These are phyloP conservation scores for Oryza brachyantha DNA, from an alignment of 176 grass and related monocot genomes.

Conservation along the genomic window DNA sequence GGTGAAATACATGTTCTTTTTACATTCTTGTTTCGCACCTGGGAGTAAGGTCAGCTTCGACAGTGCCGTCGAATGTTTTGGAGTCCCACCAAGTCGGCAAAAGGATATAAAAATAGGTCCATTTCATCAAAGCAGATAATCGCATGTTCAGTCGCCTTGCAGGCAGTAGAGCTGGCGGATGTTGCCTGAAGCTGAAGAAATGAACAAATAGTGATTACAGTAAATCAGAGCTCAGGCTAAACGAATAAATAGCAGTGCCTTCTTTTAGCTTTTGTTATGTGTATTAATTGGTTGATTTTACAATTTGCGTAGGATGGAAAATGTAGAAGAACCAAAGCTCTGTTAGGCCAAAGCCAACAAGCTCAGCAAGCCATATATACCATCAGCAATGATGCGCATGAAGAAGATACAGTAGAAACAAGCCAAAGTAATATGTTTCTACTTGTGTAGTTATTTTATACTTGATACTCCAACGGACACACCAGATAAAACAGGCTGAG, in stretches of 20 bases:
- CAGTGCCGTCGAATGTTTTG: constrained; percentile 28
- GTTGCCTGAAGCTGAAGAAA: constrained; percentile 79
- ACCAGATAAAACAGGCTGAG: not conserved
- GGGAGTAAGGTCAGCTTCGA: constrained; percentile 43
- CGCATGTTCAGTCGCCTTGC: constrained; percentile 62
- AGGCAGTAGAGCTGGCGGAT: constrained; percentile 97
- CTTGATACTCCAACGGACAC: too few relatives aligned
- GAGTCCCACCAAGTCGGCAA: not conserved
- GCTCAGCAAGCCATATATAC: not conserved
- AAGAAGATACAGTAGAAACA: not conserved
- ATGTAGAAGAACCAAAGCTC: not conserved
- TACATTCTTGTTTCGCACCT: constrained; percentile 38
- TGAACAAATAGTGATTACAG: constrained; percentile 6
- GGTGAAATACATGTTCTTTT: constrained; percentile 21
- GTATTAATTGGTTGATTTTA: too few relatives aligned
- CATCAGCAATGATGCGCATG: not conserved
- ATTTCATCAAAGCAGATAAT: not conserved
- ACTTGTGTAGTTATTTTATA: not conserved
- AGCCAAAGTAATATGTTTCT: not conserved
- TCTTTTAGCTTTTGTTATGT: too few relatives aligned
- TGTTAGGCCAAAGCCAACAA: too few relatives aligned
- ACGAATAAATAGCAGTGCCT: not conserved
- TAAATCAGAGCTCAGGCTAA: not conserved
- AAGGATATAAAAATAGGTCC: constrained; percentile 1
- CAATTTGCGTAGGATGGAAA: too few relatives aligned